Evolutionary conservation across 768 basidiomycete genomes (phyloP), one percentile per base, ranked within the genome.

Genomic region (Neoboletus brunneissimus): DNA sequence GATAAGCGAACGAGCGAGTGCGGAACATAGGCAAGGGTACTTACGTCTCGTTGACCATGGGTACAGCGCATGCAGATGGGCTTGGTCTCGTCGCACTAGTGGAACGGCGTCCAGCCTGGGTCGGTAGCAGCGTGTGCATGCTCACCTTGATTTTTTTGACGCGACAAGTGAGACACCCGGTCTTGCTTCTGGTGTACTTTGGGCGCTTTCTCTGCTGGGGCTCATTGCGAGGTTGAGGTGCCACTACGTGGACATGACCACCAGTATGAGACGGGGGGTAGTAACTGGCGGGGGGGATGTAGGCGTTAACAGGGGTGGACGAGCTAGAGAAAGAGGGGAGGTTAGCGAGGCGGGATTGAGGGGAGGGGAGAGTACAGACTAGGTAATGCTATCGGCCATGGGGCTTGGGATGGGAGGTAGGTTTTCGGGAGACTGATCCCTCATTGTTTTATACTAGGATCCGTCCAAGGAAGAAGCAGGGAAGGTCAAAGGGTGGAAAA

Each of bases 121-220:
- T 40, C 37, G 44, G 42, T 35, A 22, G 56, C n/a, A 40, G 45
- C 2, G 54, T n/a, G 41, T 46, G 45, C 53, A 53, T 53, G 68
- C 80, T 52, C 60, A 90, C 91, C 83, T 97, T 97, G 67, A 98
- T 92, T 80, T 96, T 91, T 80, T 95, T 94, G 59, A 85, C 83
- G 64, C 94, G 83, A 80, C 94, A 98, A 42, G 91, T 94, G 69
- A 96, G 75, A 70, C 94, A 98, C 23, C 94, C 94, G 1, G 93
- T 94, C 77, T 96, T 94, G 74, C 90, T 92, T 64, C 94, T 83
- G 59, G 91, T 93, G 65, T 95, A 95, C 78, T 97, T 97, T 48
- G 91, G 91, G 35, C 91, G 87, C 70, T 91, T 91, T 56, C 90
- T 81, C 64, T 78, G 76, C n/a, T 80, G 78, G 16, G 77, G 65